These are phyloP conservation scores for Vicia villosa DNA, from an alignment of 306 rosid species.

Conservation along the genomic window DNA sequence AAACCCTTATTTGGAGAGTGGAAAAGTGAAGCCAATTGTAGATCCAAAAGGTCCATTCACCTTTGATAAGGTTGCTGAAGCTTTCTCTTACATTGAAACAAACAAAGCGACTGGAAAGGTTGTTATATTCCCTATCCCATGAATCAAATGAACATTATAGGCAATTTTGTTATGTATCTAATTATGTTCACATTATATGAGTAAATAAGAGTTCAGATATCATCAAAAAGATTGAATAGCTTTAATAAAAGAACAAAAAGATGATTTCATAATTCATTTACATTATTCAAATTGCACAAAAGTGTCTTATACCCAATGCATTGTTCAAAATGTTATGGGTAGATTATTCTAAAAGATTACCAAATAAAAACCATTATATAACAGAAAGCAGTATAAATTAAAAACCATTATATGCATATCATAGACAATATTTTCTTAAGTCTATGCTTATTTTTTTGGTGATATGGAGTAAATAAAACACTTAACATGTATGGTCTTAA, in stretches of 20 bases:
- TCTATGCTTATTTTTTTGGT: not conserved
- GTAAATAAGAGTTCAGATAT: conserved; percentile 22
- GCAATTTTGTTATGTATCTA: conserved; percentile 44
- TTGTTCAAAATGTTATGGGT: not conserved
- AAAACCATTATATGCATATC: not conserved
- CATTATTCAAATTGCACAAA: not conserved
- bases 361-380: not conserved
- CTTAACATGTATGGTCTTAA: conserved; percentile 51
- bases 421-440: not conserved
- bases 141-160: conserved; percentile 19
- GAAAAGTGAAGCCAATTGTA: conserved; percentile 81
- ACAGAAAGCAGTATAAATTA: not conserved
- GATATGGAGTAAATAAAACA: not conserved
- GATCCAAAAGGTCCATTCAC: conserved; percentile 87
- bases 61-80: conserved; percentile 76
- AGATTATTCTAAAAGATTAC: not conserved
- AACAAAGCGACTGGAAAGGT: conserved; percentile 79
- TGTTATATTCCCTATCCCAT: conserved; percentile 81
- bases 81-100: conserved; percentile 89
- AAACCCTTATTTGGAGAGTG: conserved; percentile 84
- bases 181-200: not conserved
- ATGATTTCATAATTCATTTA: not conserved
- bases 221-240: not conserved
- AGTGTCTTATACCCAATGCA: not conserved
- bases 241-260: too few relatives aligned